Conservation (phyloP, 1,139 yeast genomes). For the Hansenula lynferdii region DNA sequence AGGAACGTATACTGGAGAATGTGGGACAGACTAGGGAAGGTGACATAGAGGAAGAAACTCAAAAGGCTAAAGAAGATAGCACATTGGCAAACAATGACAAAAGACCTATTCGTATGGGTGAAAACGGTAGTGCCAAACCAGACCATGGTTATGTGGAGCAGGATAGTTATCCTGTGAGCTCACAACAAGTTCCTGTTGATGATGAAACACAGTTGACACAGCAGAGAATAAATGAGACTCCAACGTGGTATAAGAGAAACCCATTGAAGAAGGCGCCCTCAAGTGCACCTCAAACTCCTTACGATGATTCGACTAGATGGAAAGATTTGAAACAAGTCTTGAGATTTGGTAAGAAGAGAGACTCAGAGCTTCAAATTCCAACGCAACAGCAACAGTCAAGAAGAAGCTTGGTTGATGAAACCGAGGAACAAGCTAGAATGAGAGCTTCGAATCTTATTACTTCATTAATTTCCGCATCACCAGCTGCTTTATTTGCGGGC, state of each 20-base stretch:
- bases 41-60: background rate
- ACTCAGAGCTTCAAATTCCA: background rate
- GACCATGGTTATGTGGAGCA: background rate
- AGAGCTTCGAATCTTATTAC: slow-evolving; percentile 58
- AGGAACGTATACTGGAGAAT: background rate
- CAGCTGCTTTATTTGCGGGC: slow-evolving; percentile 74
- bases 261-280: background rate
- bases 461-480: slow-evolving; percentile 67
- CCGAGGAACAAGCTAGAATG: slow-evolving; percentile 20
- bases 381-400: slow-evolving; percentile 2
- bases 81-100: slow-evolving; percentile 1
- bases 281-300: background rate
- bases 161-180: background rate
- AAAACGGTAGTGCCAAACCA: background rate
- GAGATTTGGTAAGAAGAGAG: slow-evolving; percentile 16
- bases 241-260: slow-evolving; percentile 21
- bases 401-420: slow-evolving; percentile 7
- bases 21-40: background rate
- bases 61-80: background rate
- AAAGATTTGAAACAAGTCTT: slow-evolving; percentile 22
- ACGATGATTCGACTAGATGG: slow-evolving; percentile 16
- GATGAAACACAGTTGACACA: background rate
- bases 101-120: slow-evolving; percentile 2
- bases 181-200: background rate
- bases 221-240: slow-evolving; percentile 7